A percentile compares a stretch with the other conserved stretches of the same genome.
phyloP scores from a whole-genome alignment of 2,329 filamentous ascomycete species.

The Exophiala sp. region DNA sequence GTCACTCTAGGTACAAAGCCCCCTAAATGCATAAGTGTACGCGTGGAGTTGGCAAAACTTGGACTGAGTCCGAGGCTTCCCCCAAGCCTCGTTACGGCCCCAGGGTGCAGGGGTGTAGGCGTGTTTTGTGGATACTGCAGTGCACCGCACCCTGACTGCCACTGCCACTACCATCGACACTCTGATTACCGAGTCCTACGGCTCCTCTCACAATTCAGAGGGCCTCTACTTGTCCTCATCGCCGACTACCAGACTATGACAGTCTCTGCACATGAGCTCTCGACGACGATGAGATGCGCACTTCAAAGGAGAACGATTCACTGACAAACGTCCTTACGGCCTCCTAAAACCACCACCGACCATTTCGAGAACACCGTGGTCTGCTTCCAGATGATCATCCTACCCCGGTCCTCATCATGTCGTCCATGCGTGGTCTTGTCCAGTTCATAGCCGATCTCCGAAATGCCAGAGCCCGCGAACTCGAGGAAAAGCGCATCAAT shows the following conservation, averaged over 20 bases:
- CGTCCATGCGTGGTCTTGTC: constrained; percentile 68
- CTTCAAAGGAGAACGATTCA: background rate
- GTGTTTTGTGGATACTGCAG: no score
- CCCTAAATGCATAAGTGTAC: background rate
- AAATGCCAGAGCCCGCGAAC: constrained; percentile 88
- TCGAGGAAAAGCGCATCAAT: constrained; percentile 99
- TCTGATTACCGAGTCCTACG: background rate
- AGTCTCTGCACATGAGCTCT: background rate
- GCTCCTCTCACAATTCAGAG: background rate
- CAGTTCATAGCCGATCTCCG: constrained; percentile 97
- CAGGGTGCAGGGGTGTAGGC: no score
- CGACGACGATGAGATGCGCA: constrained; percentile 4
- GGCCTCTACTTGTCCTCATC: background rate
- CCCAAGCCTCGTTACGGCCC: no score
- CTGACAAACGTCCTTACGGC: constrained; percentile 1
- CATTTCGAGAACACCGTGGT: background rate
- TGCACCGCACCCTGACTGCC: no score
- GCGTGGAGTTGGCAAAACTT: background rate
- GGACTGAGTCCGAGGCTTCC: no score
- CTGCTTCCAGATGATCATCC: constrained; percentile 4
- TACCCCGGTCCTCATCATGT: constrained; percentile 16
- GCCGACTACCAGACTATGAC: background rate
- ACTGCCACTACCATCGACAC: no score
- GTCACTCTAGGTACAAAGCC: background rate
- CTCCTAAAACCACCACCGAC: constrained; percentile 1